phyloP scores from a whole-genome alignment of 768 basidiomycete genomes.

The Kwoniella mangroviensis region DNA sequence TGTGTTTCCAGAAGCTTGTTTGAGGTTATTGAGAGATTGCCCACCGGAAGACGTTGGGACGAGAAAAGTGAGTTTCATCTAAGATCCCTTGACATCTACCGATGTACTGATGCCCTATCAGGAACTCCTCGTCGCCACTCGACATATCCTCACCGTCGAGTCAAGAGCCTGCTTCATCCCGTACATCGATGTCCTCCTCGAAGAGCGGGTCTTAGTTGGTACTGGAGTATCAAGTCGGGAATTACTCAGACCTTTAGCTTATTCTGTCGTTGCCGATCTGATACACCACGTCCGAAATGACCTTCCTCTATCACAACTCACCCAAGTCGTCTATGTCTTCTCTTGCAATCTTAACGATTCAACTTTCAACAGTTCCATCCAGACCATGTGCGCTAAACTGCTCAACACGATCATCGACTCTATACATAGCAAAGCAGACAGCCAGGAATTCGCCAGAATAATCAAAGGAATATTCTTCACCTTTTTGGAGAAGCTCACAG shows the following conservation, averaged over 20 bases:
- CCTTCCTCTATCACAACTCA: slow-evolving; percentile 74
- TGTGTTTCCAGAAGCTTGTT: slow-evolving; percentile 73
- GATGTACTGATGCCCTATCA: slow-evolving; percentile 50
- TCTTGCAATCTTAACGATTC: slow-evolving; percentile 88
- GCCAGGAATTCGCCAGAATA: slow-evolving; percentile 70
- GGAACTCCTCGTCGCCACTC: slow-evolving; percentile 90
- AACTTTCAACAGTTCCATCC: slow-evolving; percentile 75
- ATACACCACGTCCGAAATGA: slow-evolving; percentile 88
- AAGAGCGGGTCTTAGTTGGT: slow-evolving; percentile 88
- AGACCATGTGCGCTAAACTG: slow-evolving; percentile 89
- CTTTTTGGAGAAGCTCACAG: slow-evolving; percentile 80
- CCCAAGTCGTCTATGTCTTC: slow-evolving; percentile 78
- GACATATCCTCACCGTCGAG: slow-evolving; percentile 80
- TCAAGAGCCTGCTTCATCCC: slow-evolving; percentile 77
- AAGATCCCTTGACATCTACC: not conserved
- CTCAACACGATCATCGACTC: slow-evolving; percentile 86
- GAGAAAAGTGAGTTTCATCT: slow-evolving; percentile 67
- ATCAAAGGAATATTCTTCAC: slow-evolving; percentile 78
- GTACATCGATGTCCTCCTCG: slow-evolving; percentile 84
- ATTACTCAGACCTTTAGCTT: slow-evolving; percentile 78
- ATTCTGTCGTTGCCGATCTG: slow-evolving; percentile 87
- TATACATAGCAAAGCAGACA: slow-evolving; percentile 74
- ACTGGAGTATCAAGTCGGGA: slow-evolving; percentile 82
- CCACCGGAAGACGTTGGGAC: slow-evolving; percentile 80
- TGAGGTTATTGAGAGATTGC: slow-evolving; percentile 92